Conservation (phyloP, 2,329 filamentous ascomycete species). For the Exserohilum rostratum region DNA sequence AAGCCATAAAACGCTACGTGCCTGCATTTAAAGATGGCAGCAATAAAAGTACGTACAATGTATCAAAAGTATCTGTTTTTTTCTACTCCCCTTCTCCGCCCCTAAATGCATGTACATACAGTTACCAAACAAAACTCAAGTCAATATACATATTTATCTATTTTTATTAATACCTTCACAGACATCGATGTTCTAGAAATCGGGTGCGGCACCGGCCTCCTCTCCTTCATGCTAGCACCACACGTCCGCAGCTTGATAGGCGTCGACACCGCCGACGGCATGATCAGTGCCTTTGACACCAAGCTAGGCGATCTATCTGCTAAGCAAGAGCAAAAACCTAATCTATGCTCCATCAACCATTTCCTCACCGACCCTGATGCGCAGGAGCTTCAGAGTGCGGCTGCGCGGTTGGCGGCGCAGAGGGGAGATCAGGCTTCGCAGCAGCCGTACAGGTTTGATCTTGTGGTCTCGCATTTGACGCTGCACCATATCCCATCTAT, state of each 20-base stretch:
- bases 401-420: slow-evolving; percentile 45
- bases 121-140: neutral
- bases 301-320: slow-evolving; percentile 49
- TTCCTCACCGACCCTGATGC: slow-evolving; percentile 60
- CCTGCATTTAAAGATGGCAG: slow-evolving; percentile 41
- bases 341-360: slow-evolving; percentile 56
- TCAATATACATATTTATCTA: too few species aligned
- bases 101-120: neutral
- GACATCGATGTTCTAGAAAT: slow-evolving; percentile 60
- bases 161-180: slow-evolving; percentile 4
- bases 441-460: slow-evolving; percentile 52
- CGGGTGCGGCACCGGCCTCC: slow-evolving; percentile 63
- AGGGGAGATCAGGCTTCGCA: slow-evolving; percentile 31
- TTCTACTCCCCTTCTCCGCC: neutral
- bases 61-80: neutral
- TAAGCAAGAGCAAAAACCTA: slow-evolving; percentile 29
- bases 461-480: slow-evolving; percentile 61
- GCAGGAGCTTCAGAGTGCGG: slow-evolving; percentile 35
- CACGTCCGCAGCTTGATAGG: slow-evolving; percentile 57
- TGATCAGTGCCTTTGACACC: slow-evolving; percentile 58
- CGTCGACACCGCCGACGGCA: slow-evolving; percentile 61
- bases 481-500: slow-evolving; percentile 62
- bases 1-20: slow-evolving; percentile 52
- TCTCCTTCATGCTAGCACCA: slow-evolving; percentile 58
- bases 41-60: slow-evolving; percentile 30